These are phyloP conservation scores for Bruguiera hainesii DNA, from an alignment of 441 rosid species.

Conservation along the genomic window DNA sequence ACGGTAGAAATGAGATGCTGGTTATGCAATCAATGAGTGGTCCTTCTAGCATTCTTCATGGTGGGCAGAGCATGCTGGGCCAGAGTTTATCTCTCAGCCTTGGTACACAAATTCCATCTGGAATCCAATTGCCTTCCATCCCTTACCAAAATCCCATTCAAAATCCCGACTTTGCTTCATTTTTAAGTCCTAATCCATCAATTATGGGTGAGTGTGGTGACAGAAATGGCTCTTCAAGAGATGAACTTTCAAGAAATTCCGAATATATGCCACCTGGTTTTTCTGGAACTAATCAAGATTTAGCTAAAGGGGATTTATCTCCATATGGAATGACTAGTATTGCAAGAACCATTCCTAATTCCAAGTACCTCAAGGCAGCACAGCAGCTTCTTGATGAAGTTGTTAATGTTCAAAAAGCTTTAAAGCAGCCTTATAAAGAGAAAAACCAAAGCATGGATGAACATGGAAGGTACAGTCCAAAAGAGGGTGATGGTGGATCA, in stretches of 20 bases:
- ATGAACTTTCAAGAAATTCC: constrained; percentile 46
- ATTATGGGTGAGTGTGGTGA: constrained; percentile 39
- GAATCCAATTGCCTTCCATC: constrained; percentile 52
- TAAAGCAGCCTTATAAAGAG: constrained; percentile 59
- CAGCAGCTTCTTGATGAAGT: constrained; percentile 92
- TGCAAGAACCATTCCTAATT: constrained; percentile 60
- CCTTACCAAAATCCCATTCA: constrained; percentile 34
- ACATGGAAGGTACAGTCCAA: constrained; percentile 37
- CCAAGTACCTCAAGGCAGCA: constrained; percentile 85
- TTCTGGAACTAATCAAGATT: constrained; percentile 43
- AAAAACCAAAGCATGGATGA: constrained; percentile 44
- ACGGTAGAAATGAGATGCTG: constrained; percentile 56
- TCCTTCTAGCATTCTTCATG: constrained; percentile 37
- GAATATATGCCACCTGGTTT: constrained; percentile 52
- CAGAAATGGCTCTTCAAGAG: constrained; percentile 40
- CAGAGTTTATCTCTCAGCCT: constrained; percentile 92
- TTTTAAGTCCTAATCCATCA: constrained; percentile 48
- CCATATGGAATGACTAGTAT: constrained; percentile 43
- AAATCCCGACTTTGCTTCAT: constrained; percentile 44
- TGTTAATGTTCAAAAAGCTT: constrained; percentile 77
- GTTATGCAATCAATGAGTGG: constrained; percentile 48
- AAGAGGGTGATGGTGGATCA: constrained; percentile 45
- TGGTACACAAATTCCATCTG: constrained; percentile 71
- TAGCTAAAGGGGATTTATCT: constrained; percentile 43
- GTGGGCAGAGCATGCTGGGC: constrained; percentile 53